These are phyloP conservation scores for Colletotrichum gloeosporioides DNA, from an alignment of 2,329 filamentous ascomycete species.

Conservation along the genomic window DNA sequence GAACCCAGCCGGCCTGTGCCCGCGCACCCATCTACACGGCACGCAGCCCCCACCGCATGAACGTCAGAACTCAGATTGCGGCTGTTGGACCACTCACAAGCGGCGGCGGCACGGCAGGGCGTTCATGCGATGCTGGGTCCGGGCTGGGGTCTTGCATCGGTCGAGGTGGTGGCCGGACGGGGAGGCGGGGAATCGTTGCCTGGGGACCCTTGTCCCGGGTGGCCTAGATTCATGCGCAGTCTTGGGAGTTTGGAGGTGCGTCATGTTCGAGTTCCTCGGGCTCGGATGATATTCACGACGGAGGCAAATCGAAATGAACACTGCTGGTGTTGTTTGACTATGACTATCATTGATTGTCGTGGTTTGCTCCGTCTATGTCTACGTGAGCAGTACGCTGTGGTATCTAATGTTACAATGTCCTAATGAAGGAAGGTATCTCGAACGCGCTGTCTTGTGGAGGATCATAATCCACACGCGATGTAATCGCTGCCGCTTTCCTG, in stretches of 20 bases:
- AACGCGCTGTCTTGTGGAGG: neutral
- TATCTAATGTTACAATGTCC: conserved; percentile 12
- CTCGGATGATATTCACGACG: neutral
- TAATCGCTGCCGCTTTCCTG: neutral
- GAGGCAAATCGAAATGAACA: neutral
- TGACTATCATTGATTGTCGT: neutral
- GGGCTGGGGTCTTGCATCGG: neutral
- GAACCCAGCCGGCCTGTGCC: neutral
- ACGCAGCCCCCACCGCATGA: neutral
- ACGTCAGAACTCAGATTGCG: neutral
- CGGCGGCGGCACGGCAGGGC: neutral
- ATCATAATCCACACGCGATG: conserved; percentile 4
- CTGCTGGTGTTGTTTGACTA: neutral
- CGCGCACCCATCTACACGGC: neutral
- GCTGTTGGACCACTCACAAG: neutral
- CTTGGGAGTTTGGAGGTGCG: neutral
- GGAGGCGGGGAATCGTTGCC: neutral
- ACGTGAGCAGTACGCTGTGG: conserved; percentile 2
- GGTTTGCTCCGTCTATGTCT: neutral
- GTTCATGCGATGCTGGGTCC: neutral
- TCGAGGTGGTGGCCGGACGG: neutral
- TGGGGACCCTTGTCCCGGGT: neutral
- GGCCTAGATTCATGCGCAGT: neutral
- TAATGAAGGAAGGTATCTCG: conserved; percentile 12
- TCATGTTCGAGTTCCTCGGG: neutral